Evolutionary conservation across 139 green algal species (phyloP), one percentile per base, ranked within the genome.

Genomic region (Chlorokybus atmophyticus): DNA sequence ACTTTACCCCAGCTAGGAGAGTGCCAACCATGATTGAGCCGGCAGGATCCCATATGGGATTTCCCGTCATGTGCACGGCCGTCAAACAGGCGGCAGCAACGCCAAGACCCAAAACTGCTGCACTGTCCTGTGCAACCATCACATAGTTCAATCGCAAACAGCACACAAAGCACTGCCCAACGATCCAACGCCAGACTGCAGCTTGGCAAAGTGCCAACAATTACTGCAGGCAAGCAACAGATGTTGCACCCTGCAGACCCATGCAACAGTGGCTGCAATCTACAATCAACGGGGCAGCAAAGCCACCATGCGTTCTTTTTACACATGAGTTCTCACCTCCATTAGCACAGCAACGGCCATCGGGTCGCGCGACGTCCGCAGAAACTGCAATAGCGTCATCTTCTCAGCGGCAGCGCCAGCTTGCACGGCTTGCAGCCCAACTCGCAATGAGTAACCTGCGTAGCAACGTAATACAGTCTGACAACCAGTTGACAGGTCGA

Each of bases 331-430:
- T 4, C 49, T 6, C 49, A 55, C 49, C 49, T 55, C 87, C 71
- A 86, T 59, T 74, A 95, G 72, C 29, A 95, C 84, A 2, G 87
- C 87, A 38, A 87, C 75, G 21, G 82, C 79, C 38, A 85, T 89
- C 26, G 87, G 87, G 71, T 95, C 87, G 32, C 69, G 60, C 32
- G 78, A 79, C 7, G 67, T 67, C 29, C 52, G 66, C 17, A 93
- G 40, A 60, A 85, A 92, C 40, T 55, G 4, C 6, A 5, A 50
- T 7, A 49, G 2, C n/a, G 5, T 10, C 57, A 64, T 55, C 23
- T n/a, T n/a, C 39, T 23, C 38, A 3, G 26, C 44, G 29, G 6
- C 14, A 7, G 58, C 44, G 17, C 6, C 29, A 3, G 14, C 5
- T 4, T 25, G 6, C 5, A 94, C 63, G 8, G 76, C 55, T 0